A percentile compares a stretch with the other conserved stretches of the same genome.
These are phyloP conservation scores for Salix viminalis DNA, from an alignment of 345 rosid species.

Conservation along the genomic window DNA sequence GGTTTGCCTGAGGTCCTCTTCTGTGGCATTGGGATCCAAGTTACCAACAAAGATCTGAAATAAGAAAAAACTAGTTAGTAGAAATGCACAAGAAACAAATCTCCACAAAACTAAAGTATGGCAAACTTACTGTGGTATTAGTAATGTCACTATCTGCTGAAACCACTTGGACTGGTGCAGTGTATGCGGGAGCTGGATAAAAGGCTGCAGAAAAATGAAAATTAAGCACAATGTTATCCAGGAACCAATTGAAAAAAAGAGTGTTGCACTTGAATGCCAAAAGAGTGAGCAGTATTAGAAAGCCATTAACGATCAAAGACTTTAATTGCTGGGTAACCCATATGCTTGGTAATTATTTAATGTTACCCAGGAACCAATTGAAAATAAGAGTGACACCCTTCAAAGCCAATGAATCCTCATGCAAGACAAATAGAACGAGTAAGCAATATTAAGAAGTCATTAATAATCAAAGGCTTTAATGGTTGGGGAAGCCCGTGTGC, in stretches of 20 bases:
- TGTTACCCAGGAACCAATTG: neutral
- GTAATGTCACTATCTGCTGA: slow-evolving; percentile 65
- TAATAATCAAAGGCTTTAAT: too few relatives aligned
- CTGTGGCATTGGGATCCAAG: slow-evolving; percentile 78
- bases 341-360: neutral
- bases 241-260: neutral
- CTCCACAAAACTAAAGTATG: neutral
- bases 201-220: slow-evolving; percentile 38
- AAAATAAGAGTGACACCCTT: neutral
- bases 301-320: too few relatives aligned
- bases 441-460: too few relatives aligned
- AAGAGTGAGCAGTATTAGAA: too few relatives aligned
- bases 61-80: slow-evolving; percentile 17
- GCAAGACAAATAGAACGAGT: too few relatives aligned
- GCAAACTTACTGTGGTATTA: slow-evolving; percentile 72
- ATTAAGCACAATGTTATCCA: neutral
- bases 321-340: neutral
- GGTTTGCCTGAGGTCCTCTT: slow-evolving; percentile 76
- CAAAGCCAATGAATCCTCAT: neutral
- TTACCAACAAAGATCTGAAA: slow-evolving; percentile 70
- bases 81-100: slow-evolving; percentile 13
- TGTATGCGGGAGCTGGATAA: slow-evolving; percentile 60
- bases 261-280: slow-evolving; percentile 4
- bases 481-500: neutral
- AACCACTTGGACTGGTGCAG: slow-evolving; percentile 55